Evolutionary conservation across 2,329 filamentous ascomycete genomes (phyloP), one percentile per base, ranked within the genome.

Genomic region (Aspergillus clavatus): DNA sequence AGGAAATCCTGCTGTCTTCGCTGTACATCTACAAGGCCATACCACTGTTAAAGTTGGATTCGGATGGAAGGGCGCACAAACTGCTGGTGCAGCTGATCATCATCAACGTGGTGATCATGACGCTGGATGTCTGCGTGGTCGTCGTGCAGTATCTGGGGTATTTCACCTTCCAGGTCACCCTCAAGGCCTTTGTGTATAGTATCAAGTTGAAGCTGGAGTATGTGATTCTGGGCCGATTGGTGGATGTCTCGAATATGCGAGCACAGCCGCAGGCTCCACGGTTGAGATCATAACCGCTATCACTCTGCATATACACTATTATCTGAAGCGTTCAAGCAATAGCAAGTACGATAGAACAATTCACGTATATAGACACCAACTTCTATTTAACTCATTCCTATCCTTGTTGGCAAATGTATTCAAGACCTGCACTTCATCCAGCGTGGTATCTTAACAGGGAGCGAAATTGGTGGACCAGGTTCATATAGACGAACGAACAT

Each of bases 11-110:
- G 27, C 69, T 80, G 35, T 78, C 76, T 1, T 55, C 62, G 0
- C 60, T 78, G 11, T 80, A 78, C 54, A 77, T 80, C 33, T 61
- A 58, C 48, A 74, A 79, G 51, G 75, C 77, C 0, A 59, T 75
- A 36, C 70, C 66, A 70, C 63, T 79, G 7, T 63, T 79, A 29
- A 67, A 66, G 3, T 51, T 72, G 3, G 68, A 74, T 37, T 65
- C 67, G 3, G 60, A 69, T 23, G 58, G 60, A 7, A 57, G 65
- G 62, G 43, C 60, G 60, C 38, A 68, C 71, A 38, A 10, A 2
- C 40, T 56, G 26, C 66, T 75, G 55, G 63, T 64, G 14, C 72
- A 77, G 52, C 61, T 77, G 14, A 53, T 77, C 33, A 54, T 66
- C 22, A 71, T 77, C 56, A 76, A 76, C 41, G 37, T 72, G 12